Evolutionary conservation across 257 asterid genomes (phyloP).

Genomic region (Penstemon newberryi): DNA sequence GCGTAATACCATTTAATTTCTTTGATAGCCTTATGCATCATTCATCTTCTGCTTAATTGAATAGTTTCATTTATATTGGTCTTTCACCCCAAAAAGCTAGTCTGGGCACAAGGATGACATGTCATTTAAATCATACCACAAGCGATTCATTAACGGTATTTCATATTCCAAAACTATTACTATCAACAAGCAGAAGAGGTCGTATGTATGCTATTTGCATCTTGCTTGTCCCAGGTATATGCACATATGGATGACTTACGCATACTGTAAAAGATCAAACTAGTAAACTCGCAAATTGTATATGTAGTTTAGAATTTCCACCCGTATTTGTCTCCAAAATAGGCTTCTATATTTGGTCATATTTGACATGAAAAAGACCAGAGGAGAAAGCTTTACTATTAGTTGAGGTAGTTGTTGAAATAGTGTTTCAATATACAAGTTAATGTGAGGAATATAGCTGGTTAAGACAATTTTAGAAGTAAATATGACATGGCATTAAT

Average conservation of each 20-base stretch:
- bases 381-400: constrained; percentile 13
- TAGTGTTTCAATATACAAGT: neutral
- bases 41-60: neutral
- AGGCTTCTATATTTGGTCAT: constrained; percentile 3
- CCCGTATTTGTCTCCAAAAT: neutral
- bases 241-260: neutral
- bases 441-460: neutral
- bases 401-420: neutral
- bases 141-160: neutral
- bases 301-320: neutral
- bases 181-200: neutral
- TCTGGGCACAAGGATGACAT: neutral
- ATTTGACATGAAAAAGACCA: neutral
- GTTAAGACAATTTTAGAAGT: neutral
- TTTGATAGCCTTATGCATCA: constrained; percentile 15
- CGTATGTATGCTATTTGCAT: neutral
- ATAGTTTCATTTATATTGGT: neutral
- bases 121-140: constrained; percentile 6
- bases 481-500: neutral
- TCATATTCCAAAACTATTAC: neutral
- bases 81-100: neutral
- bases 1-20: constrained; percentile 35
- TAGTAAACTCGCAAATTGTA: neutral
- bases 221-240: neutral
- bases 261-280: neutral